Evolutionary conservation across 257 asterid genomes (phyloP), one percentile per base, ranked within the genome.

Genomic region (Prunella vulgaris): DNA sequence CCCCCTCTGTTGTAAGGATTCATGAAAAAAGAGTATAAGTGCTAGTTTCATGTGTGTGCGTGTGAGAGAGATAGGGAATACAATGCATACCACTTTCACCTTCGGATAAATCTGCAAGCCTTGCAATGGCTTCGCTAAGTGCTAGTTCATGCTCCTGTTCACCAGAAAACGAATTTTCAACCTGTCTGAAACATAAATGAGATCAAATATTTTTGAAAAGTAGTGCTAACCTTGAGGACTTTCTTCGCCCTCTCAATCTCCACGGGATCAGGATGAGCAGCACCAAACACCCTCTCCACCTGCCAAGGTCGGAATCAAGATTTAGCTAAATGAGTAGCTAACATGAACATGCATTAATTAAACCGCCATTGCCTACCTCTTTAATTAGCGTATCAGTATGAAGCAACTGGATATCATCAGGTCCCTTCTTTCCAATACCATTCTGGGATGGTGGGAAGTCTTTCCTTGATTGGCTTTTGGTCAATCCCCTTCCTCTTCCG

Each of bases 71-170:
- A 7, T 35, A 6, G 6, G 7, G 0, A 32, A 9, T 20, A 1
- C 28, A 52, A 18, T 49, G 33, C 74, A 28, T 85, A 89, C 97
- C 97, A 77, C 91, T 87, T 78, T 92, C 97, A 72, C 89, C 92
- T 15, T 92, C 97, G 37, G 94, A 86, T 64, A 87, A 80, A 74
- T 86, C 89, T 18, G 81, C 88, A 32, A 92, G 86, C 80, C 84
- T 86, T 62, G 89, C 74, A 73, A 89, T 82, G 69, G 95, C 98
- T 69, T 89, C 90, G 5, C 69, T 80, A 32, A 89, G 87, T 58
- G 95, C 92, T 69, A 83, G 89, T 77, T 92, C 98, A 42, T 89
- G 98, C 70, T 92, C 96, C 98, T 92, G 83, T 51, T 63, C 64
- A 28, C 38, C 69, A 60, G 58, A 24, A 76, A 46, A 24, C 6